These are phyloP conservation scores for Arbutus unedo DNA, from an alignment of 148 eudicot species.

Conservation along the genomic window DNA sequence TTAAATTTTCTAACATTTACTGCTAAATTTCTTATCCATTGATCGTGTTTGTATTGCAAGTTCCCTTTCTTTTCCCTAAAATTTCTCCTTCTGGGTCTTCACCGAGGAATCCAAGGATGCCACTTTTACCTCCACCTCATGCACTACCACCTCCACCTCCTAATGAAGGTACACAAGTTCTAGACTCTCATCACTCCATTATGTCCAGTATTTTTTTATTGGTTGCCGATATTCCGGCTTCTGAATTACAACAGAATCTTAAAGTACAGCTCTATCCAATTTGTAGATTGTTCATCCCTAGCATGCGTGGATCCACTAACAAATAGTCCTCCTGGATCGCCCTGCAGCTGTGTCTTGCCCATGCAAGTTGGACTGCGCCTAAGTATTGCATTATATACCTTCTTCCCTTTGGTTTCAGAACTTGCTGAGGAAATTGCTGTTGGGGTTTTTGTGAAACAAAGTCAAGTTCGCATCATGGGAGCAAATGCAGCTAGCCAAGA, in stretches of 20 bases:
- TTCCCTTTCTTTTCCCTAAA: constrained; percentile 52
- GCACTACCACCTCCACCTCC: constrained; percentile 91
- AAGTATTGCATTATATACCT: constrained; percentile 57
- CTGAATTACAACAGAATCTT: constrained; percentile 8
- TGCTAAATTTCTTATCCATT: constrained; percentile 15
- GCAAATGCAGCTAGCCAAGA: constrained; percentile 65
- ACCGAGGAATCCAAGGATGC: constrained; percentile 43
- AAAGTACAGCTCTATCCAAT: constrained; percentile 10
- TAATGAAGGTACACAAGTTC: constrained; percentile 47
- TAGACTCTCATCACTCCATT: constrained; percentile 6
- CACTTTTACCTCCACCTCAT: constrained; percentile 40
- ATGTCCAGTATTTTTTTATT: not conserved
- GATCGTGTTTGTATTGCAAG: constrained; percentile 37
- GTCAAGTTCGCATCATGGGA: constrained; percentile 92
- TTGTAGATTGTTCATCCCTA: constrained; percentile 63
- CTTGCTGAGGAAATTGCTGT: constrained; percentile 64
- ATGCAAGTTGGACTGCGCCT: constrained; percentile 85
- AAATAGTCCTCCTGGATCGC: constrained; percentile 68
- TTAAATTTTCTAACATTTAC: constrained; percentile 7
- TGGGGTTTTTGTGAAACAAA: constrained; percentile 59
- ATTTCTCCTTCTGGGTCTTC: constrained; percentile 54
- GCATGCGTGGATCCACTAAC: constrained; percentile 72
- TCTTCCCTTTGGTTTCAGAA: constrained; percentile 83
- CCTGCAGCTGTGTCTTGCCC: constrained; percentile 78
- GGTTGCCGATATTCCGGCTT: constrained; percentile 2